phyloP scores from a whole-genome alignment of 345 rosid genomes.

The Bretschneidera sinensis region DNA sequence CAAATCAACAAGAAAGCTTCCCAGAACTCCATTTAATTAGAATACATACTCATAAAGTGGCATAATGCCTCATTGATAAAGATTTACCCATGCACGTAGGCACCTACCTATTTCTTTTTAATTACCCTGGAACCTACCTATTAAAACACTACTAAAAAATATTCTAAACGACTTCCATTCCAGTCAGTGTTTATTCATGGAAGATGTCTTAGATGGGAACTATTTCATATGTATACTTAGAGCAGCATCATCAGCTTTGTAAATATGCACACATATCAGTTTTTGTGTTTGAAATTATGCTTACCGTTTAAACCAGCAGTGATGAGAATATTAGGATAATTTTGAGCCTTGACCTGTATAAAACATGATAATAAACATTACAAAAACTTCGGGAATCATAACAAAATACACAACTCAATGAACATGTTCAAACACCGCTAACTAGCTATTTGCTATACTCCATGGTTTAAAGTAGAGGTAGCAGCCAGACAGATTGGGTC shows the following conservation, averaged over 20 bases:
- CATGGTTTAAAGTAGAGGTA: not conserved
- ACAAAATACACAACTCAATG: not conserved
- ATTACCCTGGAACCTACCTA: too few relatives aligned
- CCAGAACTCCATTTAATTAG: too few relatives aligned
- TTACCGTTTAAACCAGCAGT: constrained; percentile 89
- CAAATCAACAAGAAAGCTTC: not conserved
- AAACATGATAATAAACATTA: not conserved
- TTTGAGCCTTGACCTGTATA: constrained; percentile 64
- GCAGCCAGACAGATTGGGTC: too few relatives aligned
- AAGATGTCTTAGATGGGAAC: not conserved
- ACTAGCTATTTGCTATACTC: not conserved
- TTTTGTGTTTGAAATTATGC: constrained; percentile 3
- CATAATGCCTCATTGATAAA: not conserved
- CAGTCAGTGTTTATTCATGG: too few relatives aligned
- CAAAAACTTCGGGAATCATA: not conserved
- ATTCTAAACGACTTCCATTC: not conserved
- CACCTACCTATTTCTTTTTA: too few relatives aligned
- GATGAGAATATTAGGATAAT: constrained; percentile 75
- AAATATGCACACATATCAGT: too few relatives aligned
- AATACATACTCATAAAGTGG: not conserved
- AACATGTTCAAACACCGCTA: not conserved
- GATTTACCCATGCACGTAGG: too few relatives aligned
- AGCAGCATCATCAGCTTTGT: not conserved
- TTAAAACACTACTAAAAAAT: too few relatives aligned
- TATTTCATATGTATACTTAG: not conserved